Conservation (phyloP, 768 basidiomycete species). For the Leucocoprinus sp. region DNA sequence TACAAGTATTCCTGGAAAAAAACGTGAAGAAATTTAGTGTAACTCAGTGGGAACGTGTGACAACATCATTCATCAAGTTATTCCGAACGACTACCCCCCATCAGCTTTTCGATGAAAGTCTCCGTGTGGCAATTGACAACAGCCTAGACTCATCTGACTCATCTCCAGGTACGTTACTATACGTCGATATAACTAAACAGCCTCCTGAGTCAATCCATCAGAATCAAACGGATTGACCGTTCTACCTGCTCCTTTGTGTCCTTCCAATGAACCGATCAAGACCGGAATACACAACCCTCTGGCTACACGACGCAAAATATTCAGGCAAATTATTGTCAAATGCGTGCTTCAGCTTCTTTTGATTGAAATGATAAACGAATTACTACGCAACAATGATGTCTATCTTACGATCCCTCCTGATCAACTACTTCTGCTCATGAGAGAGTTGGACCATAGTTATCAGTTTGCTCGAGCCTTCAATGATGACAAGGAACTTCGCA, state of each 20-base stretch:
- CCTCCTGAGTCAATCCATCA: slow-evolving; percentile 17
- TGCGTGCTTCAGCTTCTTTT: slow-evolving; percentile 94
- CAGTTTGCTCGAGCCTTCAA: slow-evolving; percentile 97
- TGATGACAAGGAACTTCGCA: slow-evolving; percentile 94
- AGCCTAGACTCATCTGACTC: slow-evolving; percentile 46
- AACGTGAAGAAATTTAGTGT: slow-evolving; percentile 84
- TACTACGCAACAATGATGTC: slow-evolving; percentile 86
- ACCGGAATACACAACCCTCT: slow-evolving; percentile 45
- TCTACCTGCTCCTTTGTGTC: slow-evolving; percentile 83
- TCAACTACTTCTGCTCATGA: slow-evolving; percentile 89
- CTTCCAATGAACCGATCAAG: slow-evolving; percentile 49
- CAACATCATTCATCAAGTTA: slow-evolving; percentile 89
- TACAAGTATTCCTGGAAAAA: slow-evolving; percentile 91
- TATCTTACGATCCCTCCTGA: slow-evolving; percentile 92
- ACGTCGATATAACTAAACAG: neutral
- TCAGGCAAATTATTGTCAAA: slow-evolving; percentile 99
- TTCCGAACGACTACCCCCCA: slow-evolving; percentile 97
- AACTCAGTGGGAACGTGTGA: slow-evolving; percentile 84
- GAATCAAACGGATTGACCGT: slow-evolving; percentile 63
- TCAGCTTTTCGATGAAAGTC: slow-evolving; percentile 88
- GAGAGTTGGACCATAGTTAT: slow-evolving; percentile 93
- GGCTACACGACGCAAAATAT: slow-evolving; percentile 71
- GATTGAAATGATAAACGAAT: slow-evolving; percentile 95
- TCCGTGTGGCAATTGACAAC: slow-evolving; percentile 78
- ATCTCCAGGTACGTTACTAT: slow-evolving; percentile 18